phyloP scores from a whole-genome alignment of 768 basidiomycete species.

The Cubamyces lactineus region DNA sequence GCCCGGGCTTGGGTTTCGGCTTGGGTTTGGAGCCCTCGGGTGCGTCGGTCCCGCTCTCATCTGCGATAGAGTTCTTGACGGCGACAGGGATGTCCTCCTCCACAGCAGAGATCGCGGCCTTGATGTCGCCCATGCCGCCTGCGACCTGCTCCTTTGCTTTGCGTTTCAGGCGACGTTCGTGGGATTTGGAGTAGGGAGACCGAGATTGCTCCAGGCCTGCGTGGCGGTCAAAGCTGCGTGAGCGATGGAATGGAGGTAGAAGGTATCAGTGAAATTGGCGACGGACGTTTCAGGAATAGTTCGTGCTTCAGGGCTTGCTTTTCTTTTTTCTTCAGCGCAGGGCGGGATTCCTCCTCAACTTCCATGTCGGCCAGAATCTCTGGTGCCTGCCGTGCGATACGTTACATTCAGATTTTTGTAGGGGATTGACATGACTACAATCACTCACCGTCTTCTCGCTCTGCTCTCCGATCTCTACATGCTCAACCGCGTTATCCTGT shows the following conservation, averaged over 20 bases:
- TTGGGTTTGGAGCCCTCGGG: conserved; percentile 25
- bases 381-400: conserved; percentile 38
- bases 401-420: too few species aligned
- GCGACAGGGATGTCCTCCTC: conserved; percentile 40
- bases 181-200: conserved; percentile 71
- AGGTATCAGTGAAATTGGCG: neutral
- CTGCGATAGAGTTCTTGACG: conserved; percentile 24
- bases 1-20: conserved; percentile 43
- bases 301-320: conserved; percentile 69
- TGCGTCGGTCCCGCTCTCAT: conserved; percentile 14
- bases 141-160: conserved; percentile 53
- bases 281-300: conserved; percentile 66
- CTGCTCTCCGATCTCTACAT: conserved; percentile 48
- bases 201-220: conserved; percentile 53
- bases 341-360: conserved; percentile 29
- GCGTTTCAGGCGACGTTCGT: conserved; percentile 69
- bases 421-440: too few species aligned
- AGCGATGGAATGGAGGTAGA: neutral
- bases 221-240: neutral
- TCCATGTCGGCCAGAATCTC: conserved; percentile 47
- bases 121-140: conserved; percentile 40
- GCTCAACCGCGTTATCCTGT: conserved; percentile 52
- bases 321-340: conserved; percentile 59
- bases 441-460: conserved; percentile 44
- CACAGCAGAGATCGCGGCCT: conserved; percentile 57